These are phyloP conservation scores for Hypoxylon trugodes DNA, from an alignment of 495 filamentous ascomycete genomes.

Conservation along the genomic window DNA sequence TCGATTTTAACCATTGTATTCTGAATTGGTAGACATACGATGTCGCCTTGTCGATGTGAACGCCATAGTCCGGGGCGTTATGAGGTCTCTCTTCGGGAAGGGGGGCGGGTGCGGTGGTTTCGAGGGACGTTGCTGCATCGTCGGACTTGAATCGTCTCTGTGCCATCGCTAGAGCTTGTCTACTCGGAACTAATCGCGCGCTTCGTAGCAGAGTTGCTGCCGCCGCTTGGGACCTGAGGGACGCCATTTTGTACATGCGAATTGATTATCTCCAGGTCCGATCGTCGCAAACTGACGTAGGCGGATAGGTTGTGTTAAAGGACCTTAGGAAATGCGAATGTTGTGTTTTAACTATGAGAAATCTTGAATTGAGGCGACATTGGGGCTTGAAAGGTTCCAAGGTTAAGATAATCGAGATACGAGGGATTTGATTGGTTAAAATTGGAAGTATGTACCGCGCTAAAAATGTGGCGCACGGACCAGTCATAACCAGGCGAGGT, in stretches of 20 bases:
- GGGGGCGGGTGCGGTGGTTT: conserved; percentile 20
- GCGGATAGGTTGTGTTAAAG: not conserved
- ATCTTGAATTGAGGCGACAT: conserved; percentile 25
- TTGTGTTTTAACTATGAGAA: conserved; percentile 1
- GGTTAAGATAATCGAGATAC: conserved; percentile 29
- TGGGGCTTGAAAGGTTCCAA: conserved; percentile 9
- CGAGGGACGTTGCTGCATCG: conserved; percentile 43
- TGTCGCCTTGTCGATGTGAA: conserved; percentile 78
- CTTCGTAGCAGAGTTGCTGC: conserved; percentile 58
- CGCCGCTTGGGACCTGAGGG: conserved; percentile 52
- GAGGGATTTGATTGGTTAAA: conserved; percentile 41
- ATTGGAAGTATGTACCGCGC: conserved; percentile 33
- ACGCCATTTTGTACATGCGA: conserved; percentile 45
- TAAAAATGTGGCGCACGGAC: conserved; percentile 25
- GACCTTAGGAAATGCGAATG: not conserved
- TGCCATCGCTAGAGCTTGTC: conserved; percentile 48
- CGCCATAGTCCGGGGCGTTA: conserved; percentile 82
- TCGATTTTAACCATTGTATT: not conserved
- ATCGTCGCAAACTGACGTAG: conserved; percentile 9
- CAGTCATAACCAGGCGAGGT: conserved; percentile 36
- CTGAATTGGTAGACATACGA: conserved; percentile 62
- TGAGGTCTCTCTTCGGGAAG: conserved; percentile 49
- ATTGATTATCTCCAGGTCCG: not conserved
- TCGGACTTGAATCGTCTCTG: conserved; percentile 58
- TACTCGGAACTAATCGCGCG: conserved; percentile 44